phyloP scores from a whole-genome alignment of 768 basidiomycete species.

The Russula abietina region DNA sequence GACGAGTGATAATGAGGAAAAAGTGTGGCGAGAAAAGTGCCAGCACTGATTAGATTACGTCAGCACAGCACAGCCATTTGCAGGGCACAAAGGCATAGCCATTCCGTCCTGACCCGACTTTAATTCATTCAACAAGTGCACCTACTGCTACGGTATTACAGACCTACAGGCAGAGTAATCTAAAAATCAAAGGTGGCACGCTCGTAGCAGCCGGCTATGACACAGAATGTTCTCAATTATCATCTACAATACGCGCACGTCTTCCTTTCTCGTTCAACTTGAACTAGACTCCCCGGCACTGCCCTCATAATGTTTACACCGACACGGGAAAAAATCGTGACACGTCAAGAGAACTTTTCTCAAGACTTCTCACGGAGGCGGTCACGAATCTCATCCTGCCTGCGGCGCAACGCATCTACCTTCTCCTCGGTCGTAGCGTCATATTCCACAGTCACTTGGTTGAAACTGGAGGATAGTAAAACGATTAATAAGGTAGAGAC shows the following conservation, averaged over 20 bases:
- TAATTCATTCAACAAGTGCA: not conserved
- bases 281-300: not conserved
- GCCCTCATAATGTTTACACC: not conserved
- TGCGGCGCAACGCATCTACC: slow-evolving; percentile 64
- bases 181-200: not conserved
- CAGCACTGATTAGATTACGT: not conserved
- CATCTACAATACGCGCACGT: not conserved
- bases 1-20: no score
- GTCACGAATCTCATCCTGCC: slow-evolving; percentile 56
- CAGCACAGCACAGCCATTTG: not conserved
- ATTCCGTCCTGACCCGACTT: no score
- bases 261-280: not conserved
- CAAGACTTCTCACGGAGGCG: slow-evolving; percentile 44
- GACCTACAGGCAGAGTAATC: not conserved
- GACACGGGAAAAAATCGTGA: no score
- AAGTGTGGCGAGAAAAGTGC: no score
- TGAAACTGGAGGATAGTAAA: slow-evolving; percentile 52
- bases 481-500: not conserved
- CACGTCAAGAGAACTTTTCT: not conserved
- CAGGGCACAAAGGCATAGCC: not conserved
- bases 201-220: not conserved
- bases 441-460: slow-evolving; percentile 71
- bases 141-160: not conserved
- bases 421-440: slow-evolving; percentile 87
- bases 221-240: no score